phyloP scores from a whole-genome alignment of 2,329 filamentous ascomycete species.

The Colletotrichum cordylinicola region DNA sequence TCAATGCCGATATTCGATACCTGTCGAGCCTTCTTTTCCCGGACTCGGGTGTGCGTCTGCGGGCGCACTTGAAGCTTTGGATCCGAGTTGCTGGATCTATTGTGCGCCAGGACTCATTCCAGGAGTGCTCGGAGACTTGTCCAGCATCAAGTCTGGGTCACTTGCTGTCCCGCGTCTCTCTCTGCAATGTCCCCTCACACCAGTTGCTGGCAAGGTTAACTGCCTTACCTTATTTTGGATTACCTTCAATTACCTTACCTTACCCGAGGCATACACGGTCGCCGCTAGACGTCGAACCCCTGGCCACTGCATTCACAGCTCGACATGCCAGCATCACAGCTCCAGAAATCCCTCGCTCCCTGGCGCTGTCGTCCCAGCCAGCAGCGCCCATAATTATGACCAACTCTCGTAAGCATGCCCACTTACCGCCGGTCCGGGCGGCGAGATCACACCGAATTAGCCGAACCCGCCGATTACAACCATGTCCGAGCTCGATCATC shows the following conservation, averaged over 20 bases:
- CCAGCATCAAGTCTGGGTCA: neutral
- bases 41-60: neutral
- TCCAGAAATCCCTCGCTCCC: neutral
- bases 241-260: neutral
- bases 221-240: neutral
- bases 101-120: neutral
- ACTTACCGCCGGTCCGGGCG: neutral
- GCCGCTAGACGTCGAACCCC: neutral
- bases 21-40: neutral
- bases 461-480: neutral
- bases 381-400: neutral
- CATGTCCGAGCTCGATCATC: slow-evolving; percentile 2
- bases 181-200: neutral
- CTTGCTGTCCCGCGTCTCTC: neutral
- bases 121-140: neutral
- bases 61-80: neutral
- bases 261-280: neutral
- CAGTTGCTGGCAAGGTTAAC: neutral
- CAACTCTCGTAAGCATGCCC: neutral
- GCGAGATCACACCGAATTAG: neutral
- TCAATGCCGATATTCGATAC: neutral
- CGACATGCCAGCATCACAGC: neutral
- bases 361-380: neutral
- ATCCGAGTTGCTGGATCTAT: neutral
- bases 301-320: slow-evolving; percentile 1